Conservation (phyloP, 2,329 filamentous ascomycete genomes). For the Penicillium sp. region DNA sequence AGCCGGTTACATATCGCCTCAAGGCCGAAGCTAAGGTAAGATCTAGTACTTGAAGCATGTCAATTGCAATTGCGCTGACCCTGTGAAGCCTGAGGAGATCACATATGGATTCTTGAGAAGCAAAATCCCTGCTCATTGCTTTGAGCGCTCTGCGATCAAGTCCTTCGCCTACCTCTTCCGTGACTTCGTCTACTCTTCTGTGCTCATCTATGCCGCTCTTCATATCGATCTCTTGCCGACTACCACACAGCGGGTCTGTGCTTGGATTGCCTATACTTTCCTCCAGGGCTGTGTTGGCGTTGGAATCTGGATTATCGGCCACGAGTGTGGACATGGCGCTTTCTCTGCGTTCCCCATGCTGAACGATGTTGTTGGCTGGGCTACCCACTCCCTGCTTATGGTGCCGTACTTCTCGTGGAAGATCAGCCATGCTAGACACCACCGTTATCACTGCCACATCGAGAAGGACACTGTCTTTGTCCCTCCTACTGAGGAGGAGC, state of each 20-base stretch:
- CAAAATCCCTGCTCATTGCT: slow-evolving; percentile 30
- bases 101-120: slow-evolving; percentile 26
- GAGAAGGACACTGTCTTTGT: slow-evolving; percentile 71
- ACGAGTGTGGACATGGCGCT: slow-evolving; percentile 73
- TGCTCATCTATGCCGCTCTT: slow-evolving; percentile 24
- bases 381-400: slow-evolving; percentile 67
- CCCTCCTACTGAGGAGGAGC: slow-evolving; percentile 51
- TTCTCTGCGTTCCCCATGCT: slow-evolving; percentile 63
- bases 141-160: slow-evolving; percentile 24
- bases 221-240: slow-evolving; percentile 25
- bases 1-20: slow-evolving; percentile 25
- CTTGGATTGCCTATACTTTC: slow-evolving; percentile 27
- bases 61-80: slow-evolving; percentile 16
- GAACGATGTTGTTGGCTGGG: slow-evolving; percentile 68
- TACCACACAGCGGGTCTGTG: slow-evolving; percentile 17
- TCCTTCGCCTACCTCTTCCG: slow-evolving; percentile 27
- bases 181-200: slow-evolving; percentile 25
- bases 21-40: slow-evolving; percentile 24
- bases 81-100: slow-evolving; percentile 19
- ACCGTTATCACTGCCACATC: slow-evolving; percentile 70
- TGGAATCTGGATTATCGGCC: slow-evolving; percentile 43
- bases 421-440: slow-evolving; percentile 71
- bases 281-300: slow-evolving; percentile 28
- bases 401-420: slow-evolving; percentile 77
- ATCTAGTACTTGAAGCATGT: not conserved